Conservation (phyloP, 2,329 filamentous ascomycete species). For the Pseudogymnoascus sp. region DNA sequence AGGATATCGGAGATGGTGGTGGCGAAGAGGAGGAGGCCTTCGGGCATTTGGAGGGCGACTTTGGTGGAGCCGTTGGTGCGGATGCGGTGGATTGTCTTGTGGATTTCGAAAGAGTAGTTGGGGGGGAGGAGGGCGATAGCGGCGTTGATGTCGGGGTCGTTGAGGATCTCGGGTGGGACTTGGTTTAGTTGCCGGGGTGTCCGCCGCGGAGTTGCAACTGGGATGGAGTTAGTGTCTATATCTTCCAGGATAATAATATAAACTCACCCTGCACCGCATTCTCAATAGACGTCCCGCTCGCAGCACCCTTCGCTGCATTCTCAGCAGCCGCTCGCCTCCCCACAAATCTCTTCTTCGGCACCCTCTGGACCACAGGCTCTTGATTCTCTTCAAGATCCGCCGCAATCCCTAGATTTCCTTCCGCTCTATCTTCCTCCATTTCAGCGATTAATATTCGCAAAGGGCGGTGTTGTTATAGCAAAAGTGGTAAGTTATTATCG, state of each 20-base stretch:
- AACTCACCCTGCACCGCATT: conserved; percentile 59
- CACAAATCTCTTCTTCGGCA: conserved; percentile 89
- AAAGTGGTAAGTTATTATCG: background rate
- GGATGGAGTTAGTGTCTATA: background rate
- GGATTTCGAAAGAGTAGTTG: conserved; percentile 99
- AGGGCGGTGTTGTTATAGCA: background rate
- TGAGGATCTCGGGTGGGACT: conserved; percentile 77
- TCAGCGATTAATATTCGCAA: background rate
- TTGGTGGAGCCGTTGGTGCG: conserved; percentile 70
- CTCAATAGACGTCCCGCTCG: conserved; percentile 36
- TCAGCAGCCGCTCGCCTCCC: conserved; percentile 69
- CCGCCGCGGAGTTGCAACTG: conserved; percentile 50
- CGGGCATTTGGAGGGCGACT: conserved; percentile 93
- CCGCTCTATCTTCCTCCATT: conserved; percentile 72
- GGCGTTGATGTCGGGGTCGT: conserved; percentile 77
- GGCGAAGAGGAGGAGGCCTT: conserved; percentile 88
- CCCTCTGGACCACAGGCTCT: conserved; percentile 43
- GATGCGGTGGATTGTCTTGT: conserved; percentile 94
- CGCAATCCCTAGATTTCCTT: conserved; percentile 63
- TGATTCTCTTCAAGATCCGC: conserved; percentile 56
- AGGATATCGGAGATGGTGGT: conserved; percentile 97
- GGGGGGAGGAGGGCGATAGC: conserved; percentile 79
- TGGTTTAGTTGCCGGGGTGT: conserved; percentile 80
- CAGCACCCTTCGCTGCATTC: conserved; percentile 39
- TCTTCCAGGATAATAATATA: background rate